These are phyloP conservation scores for Coemansia sp. DNA, from an alignment of 192 early-diverging fungal genomes.

Conservation along the genomic window DNA sequence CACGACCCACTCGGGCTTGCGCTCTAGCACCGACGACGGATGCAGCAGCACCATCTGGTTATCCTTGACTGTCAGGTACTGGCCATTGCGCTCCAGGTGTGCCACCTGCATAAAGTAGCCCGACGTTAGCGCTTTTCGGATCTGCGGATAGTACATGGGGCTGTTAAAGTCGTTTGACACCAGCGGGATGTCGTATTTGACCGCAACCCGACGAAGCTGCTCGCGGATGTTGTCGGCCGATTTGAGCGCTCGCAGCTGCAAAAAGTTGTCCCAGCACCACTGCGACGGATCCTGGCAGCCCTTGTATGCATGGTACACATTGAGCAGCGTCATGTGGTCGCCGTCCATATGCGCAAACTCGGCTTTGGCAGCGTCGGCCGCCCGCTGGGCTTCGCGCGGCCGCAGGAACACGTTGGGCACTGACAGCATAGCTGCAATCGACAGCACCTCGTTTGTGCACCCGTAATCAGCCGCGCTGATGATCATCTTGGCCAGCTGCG, in stretches of 20 bases:
- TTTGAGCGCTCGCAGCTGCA: slow-evolving; percentile 85
- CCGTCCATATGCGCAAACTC: slow-evolving; percentile 93
- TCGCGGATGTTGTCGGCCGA: slow-evolving; percentile 87
- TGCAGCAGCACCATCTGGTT: slow-evolving; percentile 95
- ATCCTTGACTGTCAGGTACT: slow-evolving; percentile 94
- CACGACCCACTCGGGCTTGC: slow-evolving; percentile 97
- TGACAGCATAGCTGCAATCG: slow-evolving; percentile 89
- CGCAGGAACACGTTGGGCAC: slow-evolving; percentile 90
- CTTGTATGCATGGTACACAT: slow-evolving; percentile 92
- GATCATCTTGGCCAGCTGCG: slow-evolving; percentile 91
- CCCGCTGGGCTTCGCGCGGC: slow-evolving; percentile 82
- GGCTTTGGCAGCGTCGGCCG: slow-evolving; percentile 86
- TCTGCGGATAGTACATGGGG: slow-evolving; percentile 75
- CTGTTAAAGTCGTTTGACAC: slow-evolving; percentile 69
- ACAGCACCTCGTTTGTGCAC: slow-evolving; percentile 91
- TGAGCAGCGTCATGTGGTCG: slow-evolving; percentile 94
- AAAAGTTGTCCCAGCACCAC: slow-evolving; percentile 93
- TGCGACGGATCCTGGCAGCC: slow-evolving; percentile 60
- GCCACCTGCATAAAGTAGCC: slow-evolving; percentile 99
- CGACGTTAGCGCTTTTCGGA: slow-evolving; percentile 80
- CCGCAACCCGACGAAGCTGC: slow-evolving; percentile 83
- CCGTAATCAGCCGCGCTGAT: slow-evolving; percentile 77
- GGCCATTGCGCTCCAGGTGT: slow-evolving; percentile 80
- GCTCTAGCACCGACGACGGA: slow-evolving; percentile 81
- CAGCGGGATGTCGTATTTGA: slow-evolving; percentile 64